Conservation (phyloP, 1,284 basidiomycete species). For the Cryptococcus hybrid region DNA sequence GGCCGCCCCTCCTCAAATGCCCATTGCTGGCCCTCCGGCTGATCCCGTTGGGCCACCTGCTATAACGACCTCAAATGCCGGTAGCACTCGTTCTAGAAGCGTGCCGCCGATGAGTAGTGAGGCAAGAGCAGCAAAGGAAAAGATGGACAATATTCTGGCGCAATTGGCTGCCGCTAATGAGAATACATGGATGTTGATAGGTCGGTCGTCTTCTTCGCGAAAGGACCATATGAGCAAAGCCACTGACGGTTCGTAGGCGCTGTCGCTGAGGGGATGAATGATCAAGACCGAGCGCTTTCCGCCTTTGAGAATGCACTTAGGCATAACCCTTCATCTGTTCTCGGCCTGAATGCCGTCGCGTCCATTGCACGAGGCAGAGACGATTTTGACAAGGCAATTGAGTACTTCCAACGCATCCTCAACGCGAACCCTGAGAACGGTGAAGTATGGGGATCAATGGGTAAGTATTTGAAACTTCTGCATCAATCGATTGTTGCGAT, state of each 20-base stretch:
- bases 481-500: background rate
- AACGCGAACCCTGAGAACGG: constrained; percentile 86
- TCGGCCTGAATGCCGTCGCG: constrained; percentile 85
- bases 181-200: constrained; percentile 88
- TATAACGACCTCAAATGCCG: constrained; percentile 20
- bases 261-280: constrained; percentile 86
- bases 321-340: constrained; percentile 84
- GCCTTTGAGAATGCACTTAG: constrained; percentile 90
- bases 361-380: constrained; percentile 57
- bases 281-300: constrained; percentile 78
- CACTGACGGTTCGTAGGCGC: constrained; percentile 57
- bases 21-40: constrained; percentile 19
- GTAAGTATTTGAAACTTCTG: constrained; percentile 52
- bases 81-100: constrained; percentile 18
- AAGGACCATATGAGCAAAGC: background rate
- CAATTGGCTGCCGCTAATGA: constrained; percentile 75
- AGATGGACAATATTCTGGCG: constrained; percentile 28
- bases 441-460: constrained; percentile 86
- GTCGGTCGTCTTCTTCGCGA: constrained; percentile 52
- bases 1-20: constrained; percentile 9
- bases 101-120: constrained; percentile 17
- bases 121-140: constrained; percentile 34
- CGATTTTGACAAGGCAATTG: constrained; percentile 66
- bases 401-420: constrained; percentile 90
- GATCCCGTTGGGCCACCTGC: constrained; percentile 17